A percentile compares a stretch with the other conserved stretches of the same genome.
These are phyloP conservation scores for Exophiala sp. DNA, from an alignment of 2,329 filamentous ascomycete genomes.

Conservation along the genomic window DNA sequence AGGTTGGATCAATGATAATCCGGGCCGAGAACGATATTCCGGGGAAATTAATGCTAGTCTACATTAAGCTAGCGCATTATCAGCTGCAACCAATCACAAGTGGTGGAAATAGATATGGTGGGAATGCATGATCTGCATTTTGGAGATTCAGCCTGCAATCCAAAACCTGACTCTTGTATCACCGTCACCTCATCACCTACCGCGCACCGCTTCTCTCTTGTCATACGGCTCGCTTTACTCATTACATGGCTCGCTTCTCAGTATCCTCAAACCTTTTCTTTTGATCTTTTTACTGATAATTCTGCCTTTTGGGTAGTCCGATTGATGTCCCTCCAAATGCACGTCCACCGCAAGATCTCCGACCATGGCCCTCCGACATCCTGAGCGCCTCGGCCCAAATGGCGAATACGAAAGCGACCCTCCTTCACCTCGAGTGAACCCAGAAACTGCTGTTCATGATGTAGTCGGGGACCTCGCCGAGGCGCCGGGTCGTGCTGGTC, in stretches of 20 bases:
- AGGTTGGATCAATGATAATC: not conserved
- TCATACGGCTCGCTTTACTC: not conserved
- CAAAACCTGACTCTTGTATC: not conserved
- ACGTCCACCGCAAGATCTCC: not conserved
- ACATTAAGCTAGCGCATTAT: not conserved
- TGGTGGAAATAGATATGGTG: not conserved
- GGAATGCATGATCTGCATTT: not conserved
- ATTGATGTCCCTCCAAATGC: not conserved
- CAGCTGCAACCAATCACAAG: not conserved
- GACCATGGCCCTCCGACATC: constrained; percentile 15
- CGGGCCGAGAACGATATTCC: not conserved
- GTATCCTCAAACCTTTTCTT: too few relatives aligned
- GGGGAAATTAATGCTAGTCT: not conserved
- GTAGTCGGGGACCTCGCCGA: not conserved
- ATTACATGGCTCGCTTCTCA: too few relatives aligned
- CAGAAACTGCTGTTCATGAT: not conserved
- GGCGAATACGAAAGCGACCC: constrained; percentile 1
- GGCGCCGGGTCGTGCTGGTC: not conserved
- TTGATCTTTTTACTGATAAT: not conserved
- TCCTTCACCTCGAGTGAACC: not conserved
- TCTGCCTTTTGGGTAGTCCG: not conserved
- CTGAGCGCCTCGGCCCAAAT: constrained; percentile 4
- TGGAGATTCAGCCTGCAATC: not conserved
- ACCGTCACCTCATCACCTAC: not conserved
- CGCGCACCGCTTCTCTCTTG: not conserved